These are phyloP conservation scores for Cercospora sojina DNA, from an alignment of 2,329 filamentous ascomycete genomes.

Conservation along the genomic window DNA sequence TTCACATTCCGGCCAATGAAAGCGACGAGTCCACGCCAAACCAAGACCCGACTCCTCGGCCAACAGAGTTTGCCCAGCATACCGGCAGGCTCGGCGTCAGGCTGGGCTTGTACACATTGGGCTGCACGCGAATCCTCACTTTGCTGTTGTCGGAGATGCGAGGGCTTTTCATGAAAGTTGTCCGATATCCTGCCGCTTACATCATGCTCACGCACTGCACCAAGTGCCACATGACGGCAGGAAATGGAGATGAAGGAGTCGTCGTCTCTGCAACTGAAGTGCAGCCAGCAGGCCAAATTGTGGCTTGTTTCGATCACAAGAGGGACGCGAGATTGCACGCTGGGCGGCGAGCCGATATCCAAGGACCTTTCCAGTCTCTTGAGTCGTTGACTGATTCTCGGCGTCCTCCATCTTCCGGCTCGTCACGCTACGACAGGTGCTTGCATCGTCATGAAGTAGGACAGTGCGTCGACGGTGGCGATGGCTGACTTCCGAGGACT, in stretches of 20 bases:
- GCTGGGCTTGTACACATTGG: constrained; percentile 7
- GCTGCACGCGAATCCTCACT: neutral
- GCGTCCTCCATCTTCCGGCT: neutral
- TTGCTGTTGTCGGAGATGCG: neutral
- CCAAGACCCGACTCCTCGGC: constrained; percentile 1
- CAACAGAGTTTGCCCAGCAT: constrained; percentile 1
- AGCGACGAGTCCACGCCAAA: neutral
- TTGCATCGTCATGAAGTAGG: neutral
- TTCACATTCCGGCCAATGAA: neutral
- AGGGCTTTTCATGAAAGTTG: neutral
- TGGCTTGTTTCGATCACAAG: neutral
- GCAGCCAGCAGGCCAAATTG: neutral
- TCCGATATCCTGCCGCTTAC: neutral
- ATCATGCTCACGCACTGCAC: neutral
- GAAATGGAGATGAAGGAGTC: neutral
- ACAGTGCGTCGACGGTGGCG: neutral
- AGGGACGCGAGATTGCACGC: neutral
- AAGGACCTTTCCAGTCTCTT: neutral
- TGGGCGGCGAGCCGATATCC: neutral
- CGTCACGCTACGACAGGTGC: neutral
- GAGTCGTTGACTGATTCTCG: neutral
- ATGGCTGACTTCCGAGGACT: neutral
- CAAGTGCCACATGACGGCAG: neutral
- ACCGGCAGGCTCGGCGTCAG: constrained; percentile 1
- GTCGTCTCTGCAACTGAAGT: neutral